phyloP scores from a whole-genome alignment of 2,329 filamentous ascomycete species.

The Fusarium circinatum region DNA sequence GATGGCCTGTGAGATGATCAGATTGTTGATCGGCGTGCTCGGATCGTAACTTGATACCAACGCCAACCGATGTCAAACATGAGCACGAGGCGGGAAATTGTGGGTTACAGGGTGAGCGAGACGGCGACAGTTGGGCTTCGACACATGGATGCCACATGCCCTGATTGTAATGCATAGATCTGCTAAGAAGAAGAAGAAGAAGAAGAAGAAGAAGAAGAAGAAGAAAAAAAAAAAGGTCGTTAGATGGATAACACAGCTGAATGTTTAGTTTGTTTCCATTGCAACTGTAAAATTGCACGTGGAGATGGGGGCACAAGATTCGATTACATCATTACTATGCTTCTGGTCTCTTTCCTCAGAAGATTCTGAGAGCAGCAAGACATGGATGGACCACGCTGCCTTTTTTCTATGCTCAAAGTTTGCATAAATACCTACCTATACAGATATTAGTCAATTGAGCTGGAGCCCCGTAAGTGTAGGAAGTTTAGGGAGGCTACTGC shows the following conservation, averaged over 20 bases:
- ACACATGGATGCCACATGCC: neutral
- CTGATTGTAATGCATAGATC: constrained; percentile 4
- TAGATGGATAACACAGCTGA: neutral
- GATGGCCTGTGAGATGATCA: constrained; percentile 2
- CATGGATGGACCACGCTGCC: neutral
- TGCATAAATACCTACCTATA: neutral
- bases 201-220: constrained; percentile 8
- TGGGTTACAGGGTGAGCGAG: constrained; percentile 12
- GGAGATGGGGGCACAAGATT: neutral
- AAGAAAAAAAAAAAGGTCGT: neutral
- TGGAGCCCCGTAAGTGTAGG: neutral
- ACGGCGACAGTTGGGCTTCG: constrained; percentile 5
- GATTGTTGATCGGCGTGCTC: constrained; percentile 34
- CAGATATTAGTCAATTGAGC: neutral
- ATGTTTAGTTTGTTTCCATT: neutral
- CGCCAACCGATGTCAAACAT: constrained; percentile 27
- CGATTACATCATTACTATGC: neutral
- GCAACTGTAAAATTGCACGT: neutral
- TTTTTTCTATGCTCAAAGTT: neutral
- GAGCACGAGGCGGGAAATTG: constrained; percentile 28
- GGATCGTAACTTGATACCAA: constrained; percentile 36
- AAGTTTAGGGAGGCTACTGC: neutral
- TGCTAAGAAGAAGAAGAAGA: constrained; percentile 1
- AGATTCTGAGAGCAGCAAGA: neutral
- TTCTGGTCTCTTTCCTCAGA: neutral